Conservation (phyloP, 139 green algal genomes). For the Auxenochlorella protothecoides region DNA sequence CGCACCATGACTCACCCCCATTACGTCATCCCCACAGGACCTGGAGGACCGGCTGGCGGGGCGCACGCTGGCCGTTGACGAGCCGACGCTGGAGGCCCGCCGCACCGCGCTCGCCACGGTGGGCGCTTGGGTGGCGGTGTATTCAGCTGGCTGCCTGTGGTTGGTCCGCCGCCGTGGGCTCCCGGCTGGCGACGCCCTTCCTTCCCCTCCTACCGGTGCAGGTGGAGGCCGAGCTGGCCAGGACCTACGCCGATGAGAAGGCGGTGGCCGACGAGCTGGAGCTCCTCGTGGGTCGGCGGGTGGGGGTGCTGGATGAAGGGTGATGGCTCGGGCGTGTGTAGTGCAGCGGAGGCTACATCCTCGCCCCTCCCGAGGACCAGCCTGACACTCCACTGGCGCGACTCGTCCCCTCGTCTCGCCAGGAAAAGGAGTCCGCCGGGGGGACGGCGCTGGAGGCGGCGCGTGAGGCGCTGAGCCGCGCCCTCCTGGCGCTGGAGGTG, state of each 20-base stretch:
- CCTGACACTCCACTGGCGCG: no score
- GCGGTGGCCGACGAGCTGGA: conserved; percentile 7
- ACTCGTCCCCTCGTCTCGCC: no score
- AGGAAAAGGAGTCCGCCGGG: no score
- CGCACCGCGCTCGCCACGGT: conserved; percentile 7
- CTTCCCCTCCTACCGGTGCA: not conserved
- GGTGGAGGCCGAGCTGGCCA: conserved; percentile 8
- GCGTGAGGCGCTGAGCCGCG: conserved; percentile 29
- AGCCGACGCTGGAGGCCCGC: conserved; percentile 17
- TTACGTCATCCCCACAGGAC: conserved; percentile 15
- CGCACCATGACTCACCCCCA: no score
- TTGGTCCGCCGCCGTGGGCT: no score
- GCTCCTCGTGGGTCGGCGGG: not conserved
- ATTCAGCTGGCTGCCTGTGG: no score
- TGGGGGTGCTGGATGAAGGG: conserved; percentile 1
- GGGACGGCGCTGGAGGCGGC: conserved; percentile 23
- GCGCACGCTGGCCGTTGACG: conserved; percentile 19
- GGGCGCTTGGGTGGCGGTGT: no score
- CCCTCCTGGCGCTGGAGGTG: conserved; percentile 1
- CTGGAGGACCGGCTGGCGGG: conserved; percentile 27
- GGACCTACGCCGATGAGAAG: conserved; percentile 5
- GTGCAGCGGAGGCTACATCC: no score
- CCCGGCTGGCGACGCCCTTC: no score
- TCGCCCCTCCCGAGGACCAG: no score
- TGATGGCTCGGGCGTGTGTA: no score